Base-by-base conservation (phyloP, 768 basidiomycete species). In the Suillus sp. region DNA sequence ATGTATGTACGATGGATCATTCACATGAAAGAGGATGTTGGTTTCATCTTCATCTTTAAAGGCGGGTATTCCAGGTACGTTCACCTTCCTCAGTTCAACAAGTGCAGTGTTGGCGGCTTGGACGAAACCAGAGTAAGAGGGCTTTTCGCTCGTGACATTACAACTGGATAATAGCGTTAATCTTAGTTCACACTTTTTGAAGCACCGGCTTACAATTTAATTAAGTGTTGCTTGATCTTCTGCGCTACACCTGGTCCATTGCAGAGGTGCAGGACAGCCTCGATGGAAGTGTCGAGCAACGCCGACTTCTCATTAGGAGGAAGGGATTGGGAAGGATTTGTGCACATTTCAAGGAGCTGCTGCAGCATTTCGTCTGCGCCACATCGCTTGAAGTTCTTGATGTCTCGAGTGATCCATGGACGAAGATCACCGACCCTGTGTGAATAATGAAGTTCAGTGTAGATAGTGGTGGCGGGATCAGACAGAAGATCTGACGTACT, bases 181-280 rank as follows among this genome's bases (percentile, higher is more conserved):
- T 55, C 9, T 38, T 32, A 30, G 18, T 32, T 25, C 5, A 8
- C 10, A 16, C 6, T 13, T 1, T 25, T 37, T 22, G 11, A 27
- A 3, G 25, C 20, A 1, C 27, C 32, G 4, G 20, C 47, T 56
- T 25, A 61, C 35, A 51, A 60, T 13, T 55, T 7, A 20, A 11
- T 20, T 25, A 54, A 38, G 18, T 61, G 11, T 16, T 61, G 14
- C 47, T 20, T 32, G 34, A 37, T 27, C 4, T 32, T 16, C 27
- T 4, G 20, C 6, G 50, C 9, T 1, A 18, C n/a, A 20, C 4
- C 35, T 14, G 11, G 0, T 7, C 10, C 32, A 32, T 61, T 61
- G 43, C 32, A 54, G 34, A 61, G 6, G 13, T 16, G 34, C 16
- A 61, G 38, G n/a, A 57, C 60, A 54, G 34, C 51, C 14, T 61